Percentiles rank a stretch among this genome's conserved stretches.
phyloP scores from a whole-genome alignment of 257 asterid genomes.

The Gardenia jasminoides region DNA sequence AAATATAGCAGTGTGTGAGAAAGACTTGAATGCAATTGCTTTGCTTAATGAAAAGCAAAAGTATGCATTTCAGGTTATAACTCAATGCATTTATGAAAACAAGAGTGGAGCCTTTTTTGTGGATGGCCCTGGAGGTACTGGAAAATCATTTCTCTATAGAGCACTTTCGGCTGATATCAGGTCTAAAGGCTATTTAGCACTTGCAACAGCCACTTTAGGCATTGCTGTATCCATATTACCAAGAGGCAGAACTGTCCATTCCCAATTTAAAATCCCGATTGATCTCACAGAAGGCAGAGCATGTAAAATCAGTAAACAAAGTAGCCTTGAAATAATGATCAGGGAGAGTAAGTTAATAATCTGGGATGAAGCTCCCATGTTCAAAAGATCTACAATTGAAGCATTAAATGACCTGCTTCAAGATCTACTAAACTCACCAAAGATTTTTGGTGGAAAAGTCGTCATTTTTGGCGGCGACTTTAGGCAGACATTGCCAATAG shows the following conservation, averaged over 20 bases:
- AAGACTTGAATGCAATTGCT: background rate
- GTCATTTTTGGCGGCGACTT: constrained; percentile 10
- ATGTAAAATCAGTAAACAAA: background rate
- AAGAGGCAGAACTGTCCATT: constrained; percentile 9
- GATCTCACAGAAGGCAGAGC: too few relatives aligned
- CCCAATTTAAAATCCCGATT: constrained; percentile 8
- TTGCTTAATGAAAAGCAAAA: background rate
- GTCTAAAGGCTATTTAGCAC: background rate
- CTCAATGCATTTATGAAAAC: background rate
- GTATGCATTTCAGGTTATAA: background rate
- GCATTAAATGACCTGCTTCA: background rate
- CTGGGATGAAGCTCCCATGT: background rate
- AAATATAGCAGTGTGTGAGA: background rate
- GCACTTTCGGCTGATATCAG: background rate
- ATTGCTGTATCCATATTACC: background rate
- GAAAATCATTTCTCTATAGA: background rate
- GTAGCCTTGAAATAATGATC: background rate
- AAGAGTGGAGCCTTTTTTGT: background rate
- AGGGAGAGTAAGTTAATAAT: background rate
- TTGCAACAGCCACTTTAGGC: background rate
- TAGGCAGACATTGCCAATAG: background rate
- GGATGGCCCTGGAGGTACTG: constrained; percentile 3
- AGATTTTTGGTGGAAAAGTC: background rate
- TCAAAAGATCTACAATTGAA: background rate
- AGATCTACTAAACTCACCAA: background rate